phyloP scores from a whole-genome alignment of 2,329 filamentous ascomycete species.

The Fusarium decemcellulare region DNA sequence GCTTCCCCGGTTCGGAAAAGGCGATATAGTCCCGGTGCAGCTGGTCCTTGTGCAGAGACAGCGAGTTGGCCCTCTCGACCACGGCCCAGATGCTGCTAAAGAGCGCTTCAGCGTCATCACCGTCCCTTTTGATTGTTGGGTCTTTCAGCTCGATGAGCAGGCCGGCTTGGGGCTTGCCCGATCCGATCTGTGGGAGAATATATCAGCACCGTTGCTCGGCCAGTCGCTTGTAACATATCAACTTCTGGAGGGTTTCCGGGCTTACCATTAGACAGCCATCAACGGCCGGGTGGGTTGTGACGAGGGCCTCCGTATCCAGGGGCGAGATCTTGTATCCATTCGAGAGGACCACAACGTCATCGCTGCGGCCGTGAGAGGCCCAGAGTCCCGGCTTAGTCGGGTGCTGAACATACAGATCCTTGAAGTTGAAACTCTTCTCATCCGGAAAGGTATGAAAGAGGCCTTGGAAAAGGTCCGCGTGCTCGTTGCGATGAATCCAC shows the following conservation, averaged over 20 bases:
- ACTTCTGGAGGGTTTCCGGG: background rate
- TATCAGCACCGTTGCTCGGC: no score
- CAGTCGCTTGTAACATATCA: no score
- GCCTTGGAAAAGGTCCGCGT: conserved; percentile 48
- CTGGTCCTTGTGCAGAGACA: conserved; percentile 56
- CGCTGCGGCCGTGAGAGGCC: conserved; percentile 49
- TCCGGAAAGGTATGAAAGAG: conserved; percentile 53
- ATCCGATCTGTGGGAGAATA: conserved; percentile 1
- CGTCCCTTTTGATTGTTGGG: conserved; percentile 38
- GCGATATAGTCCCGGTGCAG: conserved; percentile 59
- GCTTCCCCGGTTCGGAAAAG: conserved; percentile 57
- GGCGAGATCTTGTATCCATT: conserved; percentile 52
- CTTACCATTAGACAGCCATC: conserved; percentile 47
- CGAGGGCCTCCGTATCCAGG: conserved; percentile 47
- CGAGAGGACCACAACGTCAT: conserved; percentile 49
- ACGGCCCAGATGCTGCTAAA: conserved; percentile 61
- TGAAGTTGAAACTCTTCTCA: conserved; percentile 46
- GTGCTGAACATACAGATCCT: conserved; percentile 49
- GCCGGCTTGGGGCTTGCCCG: conserved; percentile 45
- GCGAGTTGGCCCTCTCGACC: conserved; percentile 59
- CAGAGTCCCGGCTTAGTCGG: conserved; percentile 47
- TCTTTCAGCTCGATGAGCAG: conserved; percentile 48
- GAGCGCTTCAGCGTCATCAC: conserved; percentile 31
- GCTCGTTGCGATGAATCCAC: conserved; percentile 50
- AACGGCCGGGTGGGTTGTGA: conserved; percentile 45